These are phyloP conservation scores for Colletotrichum sp. DNA, from an alignment of 2,329 filamentous ascomycete genomes.

Conservation along the genomic window DNA sequence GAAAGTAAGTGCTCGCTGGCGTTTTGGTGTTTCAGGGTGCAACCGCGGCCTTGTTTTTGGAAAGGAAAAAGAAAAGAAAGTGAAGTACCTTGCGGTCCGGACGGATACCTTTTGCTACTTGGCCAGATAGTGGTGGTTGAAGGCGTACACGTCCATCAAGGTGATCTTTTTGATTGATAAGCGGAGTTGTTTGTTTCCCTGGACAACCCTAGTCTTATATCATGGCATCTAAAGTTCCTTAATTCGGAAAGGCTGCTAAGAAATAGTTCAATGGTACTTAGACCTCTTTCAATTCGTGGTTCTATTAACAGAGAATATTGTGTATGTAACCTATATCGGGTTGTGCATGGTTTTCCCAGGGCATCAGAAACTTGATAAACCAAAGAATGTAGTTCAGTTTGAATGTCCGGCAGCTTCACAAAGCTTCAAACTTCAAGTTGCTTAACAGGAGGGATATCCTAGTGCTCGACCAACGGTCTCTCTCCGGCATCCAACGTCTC, in stretches of 20 bases:
- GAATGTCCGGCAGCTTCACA: background rate
- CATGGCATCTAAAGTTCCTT: background rate
- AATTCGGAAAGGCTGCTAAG: background rate
- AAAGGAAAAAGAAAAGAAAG: background rate
- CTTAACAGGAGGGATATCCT: background rate
- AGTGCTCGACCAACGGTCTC: background rate
- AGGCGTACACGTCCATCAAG: background rate
- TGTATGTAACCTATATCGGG: background rate
- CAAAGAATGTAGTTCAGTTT: background rate
- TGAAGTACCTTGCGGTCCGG: background rate
- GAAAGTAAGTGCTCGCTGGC: background rate
- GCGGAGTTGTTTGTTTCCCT: background rate
- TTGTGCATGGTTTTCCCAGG: background rate
- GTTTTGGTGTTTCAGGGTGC: background rate
- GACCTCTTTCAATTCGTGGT: background rate
- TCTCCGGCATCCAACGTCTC: constrained; percentile 32
- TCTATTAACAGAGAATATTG: background rate
- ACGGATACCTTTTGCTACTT: background rate
- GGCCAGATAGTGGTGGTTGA: background rate
- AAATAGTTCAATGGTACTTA: background rate
- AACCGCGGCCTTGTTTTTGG: background rate
- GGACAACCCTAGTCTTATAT: background rate
- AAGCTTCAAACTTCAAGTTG: background rate
- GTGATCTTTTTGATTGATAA: background rate
- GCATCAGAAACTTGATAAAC: rapidly evolving